These are phyloP conservation scores for Kokia cookei DNA, from an alignment of 441 rosid genomes.

Conservation along the genomic window DNA sequence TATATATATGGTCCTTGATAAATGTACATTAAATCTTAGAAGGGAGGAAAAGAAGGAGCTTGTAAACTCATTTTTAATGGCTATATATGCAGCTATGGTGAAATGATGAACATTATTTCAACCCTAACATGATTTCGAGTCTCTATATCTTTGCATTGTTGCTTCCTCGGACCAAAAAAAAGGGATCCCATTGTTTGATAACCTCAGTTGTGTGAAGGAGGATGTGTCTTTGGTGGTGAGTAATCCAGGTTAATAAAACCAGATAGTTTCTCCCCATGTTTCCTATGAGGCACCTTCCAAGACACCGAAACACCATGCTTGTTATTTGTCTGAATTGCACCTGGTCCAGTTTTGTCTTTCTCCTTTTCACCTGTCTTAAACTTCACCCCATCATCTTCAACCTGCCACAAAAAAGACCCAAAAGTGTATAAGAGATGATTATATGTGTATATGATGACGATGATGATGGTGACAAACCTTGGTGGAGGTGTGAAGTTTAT, in stretches of 20 bases:
- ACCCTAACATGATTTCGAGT: not conserved
- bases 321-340: conserved; percentile 1
- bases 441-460: not conserved
- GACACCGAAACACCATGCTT: conserved; percentile 30
- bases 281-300: conserved; percentile 56
- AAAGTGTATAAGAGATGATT: not conserved
- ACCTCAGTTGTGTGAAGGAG: conserved; percentile 77
- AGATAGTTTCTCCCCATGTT: conserved; percentile 38
- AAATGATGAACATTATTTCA: not conserved
- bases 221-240: conserved; percentile 77
- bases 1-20: not conserved
- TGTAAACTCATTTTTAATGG: not conserved
- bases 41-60: too few relatives aligned
- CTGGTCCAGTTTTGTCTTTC: conserved; percentile 8
- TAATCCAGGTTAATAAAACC: conserved; percentile 70
- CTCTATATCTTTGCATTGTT: not conserved
- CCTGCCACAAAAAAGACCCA: conserved; percentile 2
- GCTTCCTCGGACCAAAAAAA: not conserved
- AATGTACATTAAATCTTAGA: not conserved
- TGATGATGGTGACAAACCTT: conserved; percentile 33
- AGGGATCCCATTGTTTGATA: not conserved
- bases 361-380: not conserved
- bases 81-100: not conserved
- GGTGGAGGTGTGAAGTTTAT: conserved; percentile 15
- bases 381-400: not conserved